Evolutionary conservation across 306 rosid species (phyloP).

Genomic region (Castanea sativa): DNA sequence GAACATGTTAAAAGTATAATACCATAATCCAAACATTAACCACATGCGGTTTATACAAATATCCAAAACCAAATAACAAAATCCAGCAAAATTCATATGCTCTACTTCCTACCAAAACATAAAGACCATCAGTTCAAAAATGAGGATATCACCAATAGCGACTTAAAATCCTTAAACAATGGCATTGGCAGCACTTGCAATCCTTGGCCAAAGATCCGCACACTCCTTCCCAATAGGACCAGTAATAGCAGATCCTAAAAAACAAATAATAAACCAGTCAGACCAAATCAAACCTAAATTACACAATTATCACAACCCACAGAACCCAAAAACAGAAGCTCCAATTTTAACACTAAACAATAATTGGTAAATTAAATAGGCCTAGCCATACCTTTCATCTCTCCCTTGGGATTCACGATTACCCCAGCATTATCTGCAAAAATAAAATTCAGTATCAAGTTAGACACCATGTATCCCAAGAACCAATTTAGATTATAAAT

Average conservation of each 20-base stretch:
- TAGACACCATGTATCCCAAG: too few species aligned
- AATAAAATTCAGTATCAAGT: neutral
- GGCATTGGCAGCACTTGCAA: constrained; percentile 57
- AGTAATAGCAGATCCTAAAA: constrained; percentile 53
- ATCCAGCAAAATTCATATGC: neutral
- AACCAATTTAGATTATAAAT: neutral
- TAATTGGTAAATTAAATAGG: neutral
- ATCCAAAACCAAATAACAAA: constrained; percentile 3
- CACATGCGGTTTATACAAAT: neutral
- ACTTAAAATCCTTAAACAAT: constrained; percentile 31
- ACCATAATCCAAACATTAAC: neutral
- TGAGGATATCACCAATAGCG: neutral
- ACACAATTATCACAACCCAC: neutral
- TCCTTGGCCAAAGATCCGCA: constrained; percentile 62
- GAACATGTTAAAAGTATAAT: neutral
- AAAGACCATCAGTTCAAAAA: neutral
- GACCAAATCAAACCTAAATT: neutral
- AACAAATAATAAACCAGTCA: neutral
- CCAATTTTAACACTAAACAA: neutral
- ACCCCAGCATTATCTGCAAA: constrained; percentile 56
- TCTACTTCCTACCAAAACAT: neutral
- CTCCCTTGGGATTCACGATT: constrained; percentile 57
- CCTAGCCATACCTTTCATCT: constrained; percentile 46
- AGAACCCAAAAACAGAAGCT: neutral
- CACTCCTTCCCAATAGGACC: constrained; percentile 68